Percentiles rank a stretch among this genome's conserved stretches.
phyloP scores from a whole-genome alignment of 1,139 yeast species.

The Candida neerlandica region DNA sequence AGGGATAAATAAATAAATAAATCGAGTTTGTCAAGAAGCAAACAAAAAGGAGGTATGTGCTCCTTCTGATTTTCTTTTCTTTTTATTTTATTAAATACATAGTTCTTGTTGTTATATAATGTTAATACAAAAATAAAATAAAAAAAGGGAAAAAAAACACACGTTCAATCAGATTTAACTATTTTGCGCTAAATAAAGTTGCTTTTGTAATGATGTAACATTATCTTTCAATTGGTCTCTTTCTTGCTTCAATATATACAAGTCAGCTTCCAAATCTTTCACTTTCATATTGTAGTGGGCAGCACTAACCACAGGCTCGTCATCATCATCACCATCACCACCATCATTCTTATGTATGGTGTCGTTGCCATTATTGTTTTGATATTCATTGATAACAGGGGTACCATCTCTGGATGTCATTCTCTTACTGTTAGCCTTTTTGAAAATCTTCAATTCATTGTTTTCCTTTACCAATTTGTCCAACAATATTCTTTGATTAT shows the following conservation, averaged over 20 bases:
- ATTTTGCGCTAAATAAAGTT: constrained; percentile 39
- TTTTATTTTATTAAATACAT: background rate
- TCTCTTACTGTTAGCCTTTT: constrained; percentile 42
- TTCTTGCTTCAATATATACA: constrained; percentile 79
- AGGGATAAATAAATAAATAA: background rate
- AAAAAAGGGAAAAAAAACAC: background rate
- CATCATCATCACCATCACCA: constrained; percentile 37
- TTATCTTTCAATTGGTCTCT: constrained; percentile 76
- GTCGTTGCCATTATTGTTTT: constrained; percentile 18
- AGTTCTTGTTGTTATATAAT: background rate
- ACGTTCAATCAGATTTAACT: constrained; percentile 5
- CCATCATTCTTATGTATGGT: constrained; percentile 12
- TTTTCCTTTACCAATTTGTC: constrained; percentile 63
- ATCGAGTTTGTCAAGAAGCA: background rate
- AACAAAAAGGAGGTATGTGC: background rate
- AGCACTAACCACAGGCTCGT: constrained; percentile 52
- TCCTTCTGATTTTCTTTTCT: background rate
- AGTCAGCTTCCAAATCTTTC: constrained; percentile 82
- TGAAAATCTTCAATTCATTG: constrained; percentile 64
- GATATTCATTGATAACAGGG: constrained; percentile 20
- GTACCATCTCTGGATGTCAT: constrained; percentile 31
- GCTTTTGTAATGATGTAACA: constrained; percentile 61
- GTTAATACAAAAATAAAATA: background rate
- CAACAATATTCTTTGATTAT: constrained; percentile 57
- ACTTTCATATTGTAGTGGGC: constrained; percentile 78